Conservation (phyloP, 306 rosid species). For the Inga oerstediana region DNA sequence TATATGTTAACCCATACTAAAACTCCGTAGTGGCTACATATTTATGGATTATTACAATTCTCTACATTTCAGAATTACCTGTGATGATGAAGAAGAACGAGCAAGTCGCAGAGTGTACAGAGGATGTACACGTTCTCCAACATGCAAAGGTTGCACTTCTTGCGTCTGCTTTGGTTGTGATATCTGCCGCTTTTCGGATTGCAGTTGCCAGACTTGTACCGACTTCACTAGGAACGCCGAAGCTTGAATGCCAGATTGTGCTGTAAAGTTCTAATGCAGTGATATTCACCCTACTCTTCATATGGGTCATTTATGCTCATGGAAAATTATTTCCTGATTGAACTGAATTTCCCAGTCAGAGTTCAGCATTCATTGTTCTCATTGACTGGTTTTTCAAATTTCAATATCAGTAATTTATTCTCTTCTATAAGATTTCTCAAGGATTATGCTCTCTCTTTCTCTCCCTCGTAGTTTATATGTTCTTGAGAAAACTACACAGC, state of each 20-base stretch:
- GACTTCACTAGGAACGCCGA: conserved; percentile 87
- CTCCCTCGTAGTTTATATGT: not conserved
- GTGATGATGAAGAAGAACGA: conserved; percentile 91
- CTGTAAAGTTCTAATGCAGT: not conserved
- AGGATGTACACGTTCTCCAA: conserved; percentile 79
- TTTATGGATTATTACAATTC: not conserved
- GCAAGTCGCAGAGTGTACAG: conserved; percentile 87
- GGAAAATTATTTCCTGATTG: conserved; percentile 32
- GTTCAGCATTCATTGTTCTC: conserved; percentile 42
- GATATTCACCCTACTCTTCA: conserved; percentile 23
- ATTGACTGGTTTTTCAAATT: conserved; percentile 45
- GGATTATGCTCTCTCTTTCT: not conserved
- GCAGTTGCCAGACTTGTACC: conserved; percentile 95
- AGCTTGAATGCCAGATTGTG: conserved; percentile 38
- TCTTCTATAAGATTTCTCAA: conserved; percentile 1
- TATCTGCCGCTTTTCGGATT: conserved; percentile 88
- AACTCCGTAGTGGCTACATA: not conserved
- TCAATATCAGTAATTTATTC: conserved; percentile 17
- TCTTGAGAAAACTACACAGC: not conserved
- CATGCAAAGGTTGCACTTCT: conserved; percentile 95
- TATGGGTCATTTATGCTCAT: conserved; percentile 16
- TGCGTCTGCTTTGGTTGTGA: conserved; percentile 96
- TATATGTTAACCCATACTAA: not conserved
- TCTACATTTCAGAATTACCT: conserved; percentile 58
- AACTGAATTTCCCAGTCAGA: conserved; percentile 33